Evolutionary conservation across 1,284 basidiomycete genomes (phyloP), one percentile per base, ranked within the genome.

Genomic region (Golubevia sp.): DNA sequence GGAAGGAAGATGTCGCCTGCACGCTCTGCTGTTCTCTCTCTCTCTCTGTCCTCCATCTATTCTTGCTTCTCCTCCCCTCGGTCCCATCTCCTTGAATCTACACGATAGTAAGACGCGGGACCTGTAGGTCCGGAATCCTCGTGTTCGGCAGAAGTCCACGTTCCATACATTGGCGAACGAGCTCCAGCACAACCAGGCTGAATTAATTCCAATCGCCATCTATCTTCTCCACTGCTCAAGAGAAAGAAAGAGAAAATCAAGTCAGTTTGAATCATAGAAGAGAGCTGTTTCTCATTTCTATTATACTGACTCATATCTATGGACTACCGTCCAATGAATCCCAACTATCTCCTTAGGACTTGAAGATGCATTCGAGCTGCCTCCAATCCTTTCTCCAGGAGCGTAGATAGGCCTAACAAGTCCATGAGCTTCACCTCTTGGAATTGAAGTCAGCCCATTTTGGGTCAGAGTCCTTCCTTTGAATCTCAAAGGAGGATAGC

Each of bases 241-340:
- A n/a, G n/a, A n/a, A n/a, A n/a, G n/a, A n/a, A n/a, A n/a, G n/a
- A n/a, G n/a, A n/a, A n/a, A n/a, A n/a, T n/a, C n/a, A n/a, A n/a
- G n/a, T n/a, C n/a, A n/a, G n/a, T n/a, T n/a, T n/a, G n/a, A n/a
- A n/a, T n/a, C n/a, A n/a, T n/a, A n/a, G n/a, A n/a, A n/a, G n/a
- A n/a, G n/a, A n/a, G n/a, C n/a, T n/a, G n/a, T n/a, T n/a, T n/a
- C n/a, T n/a, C n/a, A n/a, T n/a, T n/a, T n/a, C n/a, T n/a, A n/a
- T n/a, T n/a, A n/a, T n/a, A n/a, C n/a, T n/a, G n/a, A n/a, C n/a
- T 74, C 72, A 54, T 74, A 72, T 3, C 65, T 61, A 38, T 74
- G 72, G 27, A 66, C 68, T 13, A 74, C n/a, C 4, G 65, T 63
- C 70, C 70, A 72, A 38, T 74, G 72, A 25, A 74, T 8, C 0